Evolutionary conservation across 2,329 filamentous ascomycete genomes (phyloP).

Genomic region (Trichoderma hamatum): DNA sequence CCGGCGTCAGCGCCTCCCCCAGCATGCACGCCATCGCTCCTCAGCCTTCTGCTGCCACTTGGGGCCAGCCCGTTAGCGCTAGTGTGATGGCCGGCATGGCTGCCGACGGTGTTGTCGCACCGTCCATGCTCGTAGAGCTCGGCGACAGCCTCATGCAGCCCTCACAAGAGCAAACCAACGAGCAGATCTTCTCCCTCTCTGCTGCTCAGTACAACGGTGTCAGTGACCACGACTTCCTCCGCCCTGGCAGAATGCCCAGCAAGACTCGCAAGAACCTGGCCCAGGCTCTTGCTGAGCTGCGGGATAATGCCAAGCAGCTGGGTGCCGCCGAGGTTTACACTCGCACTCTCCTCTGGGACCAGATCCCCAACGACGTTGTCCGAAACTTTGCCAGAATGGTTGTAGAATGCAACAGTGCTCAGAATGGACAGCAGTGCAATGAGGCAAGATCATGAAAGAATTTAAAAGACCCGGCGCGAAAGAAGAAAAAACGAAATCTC

Average conservation of each 20-base stretch:
- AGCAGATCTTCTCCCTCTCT: slow-evolving; percentile 85
- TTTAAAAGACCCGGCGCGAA: slow-evolving; percentile 37
- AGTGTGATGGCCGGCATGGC: slow-evolving; percentile 49
- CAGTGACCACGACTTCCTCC: slow-evolving; percentile 66
- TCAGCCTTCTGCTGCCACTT: slow-evolving; percentile 55
- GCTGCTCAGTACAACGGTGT: slow-evolving; percentile 87
- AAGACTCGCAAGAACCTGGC: slow-evolving; percentile 74
- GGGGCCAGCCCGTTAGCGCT: slow-evolving; percentile 47
- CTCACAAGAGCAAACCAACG: slow-evolving; percentile 81
- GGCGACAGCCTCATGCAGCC: slow-evolving; percentile 72
- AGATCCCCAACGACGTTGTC: slow-evolving; percentile 89
- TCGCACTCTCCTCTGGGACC: slow-evolving; percentile 89
- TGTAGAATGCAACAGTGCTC: slow-evolving; percentile 66
- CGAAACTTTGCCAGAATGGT: slow-evolving; percentile 92
- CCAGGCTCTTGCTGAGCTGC: slow-evolving; percentile 79
- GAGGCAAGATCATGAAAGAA: slow-evolving; percentile 46
- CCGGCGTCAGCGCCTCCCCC: slow-evolving; percentile 59
- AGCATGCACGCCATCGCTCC: slow-evolving; percentile 52
- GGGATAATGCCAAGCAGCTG: slow-evolving; percentile 68
- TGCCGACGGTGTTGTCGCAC: slow-evolving; percentile 45
- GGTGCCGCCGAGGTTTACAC: slow-evolving; percentile 86
- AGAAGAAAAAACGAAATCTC: slow-evolving; percentile 41
- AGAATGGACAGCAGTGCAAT: slow-evolving; percentile 49
- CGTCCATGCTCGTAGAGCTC: slow-evolving; percentile 67
- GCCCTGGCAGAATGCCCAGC: slow-evolving; percentile 59